These are phyloP conservation scores for Candida parachauliodes DNA, from an alignment of 805 yeast genomes.

Conservation along the genomic window DNA sequence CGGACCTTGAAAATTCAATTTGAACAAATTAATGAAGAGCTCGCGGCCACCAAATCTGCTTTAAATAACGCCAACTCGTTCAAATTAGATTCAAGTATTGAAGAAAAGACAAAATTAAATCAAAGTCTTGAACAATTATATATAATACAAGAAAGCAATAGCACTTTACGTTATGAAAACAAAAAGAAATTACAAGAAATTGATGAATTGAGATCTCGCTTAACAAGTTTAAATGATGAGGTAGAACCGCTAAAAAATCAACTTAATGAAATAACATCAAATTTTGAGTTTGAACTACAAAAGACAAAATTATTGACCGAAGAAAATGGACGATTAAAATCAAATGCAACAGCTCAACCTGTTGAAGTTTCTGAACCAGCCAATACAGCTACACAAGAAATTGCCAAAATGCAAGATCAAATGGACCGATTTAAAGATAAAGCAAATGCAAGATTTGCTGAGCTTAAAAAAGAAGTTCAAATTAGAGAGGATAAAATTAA, in stretches of 20 bases:
- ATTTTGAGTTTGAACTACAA: conserved; percentile 15
- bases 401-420: conserved; percentile 21
- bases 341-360: conserved; percentile 12
- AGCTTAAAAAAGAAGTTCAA: conserved; percentile 13
- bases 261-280: conserved; percentile 25
- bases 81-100: conserved; percentile 21
- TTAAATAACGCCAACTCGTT: conserved; percentile 19
- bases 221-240: conserved; percentile 26
- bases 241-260: conserved; percentile 45
- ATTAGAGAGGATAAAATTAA: conserved; percentile 8
- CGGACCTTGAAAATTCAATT: conserved; percentile 50
- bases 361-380: conserved; percentile 18
- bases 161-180: conserved; percentile 55
- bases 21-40: conserved; percentile 43
- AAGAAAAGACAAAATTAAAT: conserved; percentile 44
- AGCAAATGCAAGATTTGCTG: conserved; percentile 18
- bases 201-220: conserved; percentile 36
- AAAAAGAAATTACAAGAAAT: conserved; percentile 18
- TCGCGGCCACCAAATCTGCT: conserved; percentile 37
- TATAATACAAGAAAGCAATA: conserved; percentile 64
- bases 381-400: conserved; percentile 5
- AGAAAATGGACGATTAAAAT: conserved; percentile 19
- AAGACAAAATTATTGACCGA: conserved; percentile 13
- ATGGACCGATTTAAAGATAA: conserved; percentile 19
- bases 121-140: conserved; percentile 59